phyloP scores from a whole-genome alignment of 2,329 filamentous ascomycete species.

The Colletotrichum aenigma region DNA sequence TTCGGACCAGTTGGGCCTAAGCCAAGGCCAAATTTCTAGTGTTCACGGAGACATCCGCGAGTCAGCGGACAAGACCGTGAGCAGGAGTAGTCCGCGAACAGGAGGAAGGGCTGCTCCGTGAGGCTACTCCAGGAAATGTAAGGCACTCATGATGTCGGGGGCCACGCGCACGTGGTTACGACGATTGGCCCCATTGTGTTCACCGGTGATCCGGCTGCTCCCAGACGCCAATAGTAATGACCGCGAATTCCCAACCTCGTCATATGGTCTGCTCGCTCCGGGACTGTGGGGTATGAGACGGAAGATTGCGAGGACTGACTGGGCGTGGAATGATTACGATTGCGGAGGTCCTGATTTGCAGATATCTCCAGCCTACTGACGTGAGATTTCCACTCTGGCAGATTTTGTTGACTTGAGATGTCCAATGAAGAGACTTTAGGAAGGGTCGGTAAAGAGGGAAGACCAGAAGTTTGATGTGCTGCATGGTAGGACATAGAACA shows the following conservation, averaged over 20 bases:
- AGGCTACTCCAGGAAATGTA: background rate
- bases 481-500: background rate
- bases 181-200: background rate
- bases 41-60: background rate
- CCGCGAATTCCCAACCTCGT: background rate
- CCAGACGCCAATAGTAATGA: background rate
- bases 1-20: fast-evolving
- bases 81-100: background rate
- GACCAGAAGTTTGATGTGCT: background rate
- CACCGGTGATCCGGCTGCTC: background rate
- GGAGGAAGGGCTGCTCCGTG: background rate
- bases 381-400: background rate
- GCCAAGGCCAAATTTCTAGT: background rate
- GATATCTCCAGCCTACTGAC: background rate
- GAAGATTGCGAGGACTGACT: background rate
- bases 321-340: background rate
- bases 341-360: background rate
- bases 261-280: background rate
- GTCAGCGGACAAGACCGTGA: background rate
- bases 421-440: background rate
- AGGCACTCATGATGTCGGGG: background rate
- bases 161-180: background rate
- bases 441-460: fast-evolving
- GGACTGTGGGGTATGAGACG: background rate
- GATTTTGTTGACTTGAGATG: background rate